Percentiles rank a stretch among this genome's conserved stretches.
phyloP scores from a whole-genome alignment of 768 basidiomycete genomes.

The Trametes elegans region DNA sequence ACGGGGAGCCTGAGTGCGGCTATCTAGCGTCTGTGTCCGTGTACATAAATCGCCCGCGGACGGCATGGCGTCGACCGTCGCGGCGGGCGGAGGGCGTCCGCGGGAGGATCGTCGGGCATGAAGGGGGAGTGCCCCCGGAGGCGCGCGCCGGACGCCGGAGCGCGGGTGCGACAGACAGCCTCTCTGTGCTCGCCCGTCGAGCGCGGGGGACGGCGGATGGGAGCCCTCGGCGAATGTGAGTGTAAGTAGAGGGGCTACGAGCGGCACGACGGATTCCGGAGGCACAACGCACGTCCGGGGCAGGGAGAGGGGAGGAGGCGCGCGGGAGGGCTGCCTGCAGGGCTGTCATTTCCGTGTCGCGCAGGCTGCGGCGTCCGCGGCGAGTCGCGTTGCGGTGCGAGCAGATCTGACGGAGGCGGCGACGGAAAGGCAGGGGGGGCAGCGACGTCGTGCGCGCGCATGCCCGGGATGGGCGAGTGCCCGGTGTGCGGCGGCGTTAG shows the following conservation, averaged over 20 bases:
- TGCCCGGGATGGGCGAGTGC: neutral
- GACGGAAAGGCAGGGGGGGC: too few relatives aligned
- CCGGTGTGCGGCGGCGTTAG: neutral
- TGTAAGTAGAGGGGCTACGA: too few relatives aligned
- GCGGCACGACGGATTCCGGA: neutral
- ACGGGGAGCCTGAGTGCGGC: too few relatives aligned
- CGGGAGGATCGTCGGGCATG: conserved; percentile 8
- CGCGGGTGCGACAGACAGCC: neutral
- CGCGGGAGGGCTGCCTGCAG: too few relatives aligned
- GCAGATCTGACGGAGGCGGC: neutral
- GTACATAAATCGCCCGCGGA: neutral
- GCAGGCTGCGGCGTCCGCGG: neutral
- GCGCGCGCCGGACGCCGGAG: neutral
- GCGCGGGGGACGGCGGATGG: too few relatives aligned
- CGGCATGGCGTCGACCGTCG: neutral
- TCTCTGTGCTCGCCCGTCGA: too few relatives aligned
- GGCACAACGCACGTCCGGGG: neutral
- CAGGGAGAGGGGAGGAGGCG: neutral
- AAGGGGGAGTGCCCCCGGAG: neutral
- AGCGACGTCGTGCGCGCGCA: too few relatives aligned
- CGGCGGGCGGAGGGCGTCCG: neutral
- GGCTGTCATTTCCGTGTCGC: neutral
- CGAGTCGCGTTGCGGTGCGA: neutral
- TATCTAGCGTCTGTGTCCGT: too few relatives aligned
- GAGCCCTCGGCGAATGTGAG: too few relatives aligned